Conservation (phyloP, 495 filamentous ascomycete species). For the Xylaria intraflava region DNA sequence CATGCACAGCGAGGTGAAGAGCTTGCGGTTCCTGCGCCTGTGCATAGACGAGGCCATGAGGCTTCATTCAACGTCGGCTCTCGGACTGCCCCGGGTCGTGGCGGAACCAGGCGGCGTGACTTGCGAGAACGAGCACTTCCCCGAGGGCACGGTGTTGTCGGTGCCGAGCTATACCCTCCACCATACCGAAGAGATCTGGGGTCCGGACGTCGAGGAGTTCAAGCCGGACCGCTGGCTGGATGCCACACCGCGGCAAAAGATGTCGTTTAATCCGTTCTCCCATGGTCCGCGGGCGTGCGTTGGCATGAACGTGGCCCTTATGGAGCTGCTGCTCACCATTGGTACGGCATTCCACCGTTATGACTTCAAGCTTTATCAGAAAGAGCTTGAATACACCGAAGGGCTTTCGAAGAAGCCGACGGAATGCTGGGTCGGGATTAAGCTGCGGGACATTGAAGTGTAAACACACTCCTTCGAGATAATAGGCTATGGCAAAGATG, state of each 20-base stretch:
- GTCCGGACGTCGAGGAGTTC: slow-evolving; percentile 66
- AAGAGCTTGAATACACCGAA: slow-evolving; percentile 64
- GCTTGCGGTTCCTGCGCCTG: slow-evolving; percentile 64
- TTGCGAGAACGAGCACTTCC: slow-evolving; percentile 54
- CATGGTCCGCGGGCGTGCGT: slow-evolving; percentile 73
- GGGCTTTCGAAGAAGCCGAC: slow-evolving; percentile 81
- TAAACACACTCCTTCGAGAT: not conserved
- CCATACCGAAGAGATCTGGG: slow-evolving; percentile 73
- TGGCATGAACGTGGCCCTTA: slow-evolving; percentile 78
- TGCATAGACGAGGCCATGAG: slow-evolving; percentile 86
- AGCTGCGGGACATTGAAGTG: slow-evolving; percentile 35
- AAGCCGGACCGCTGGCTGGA: slow-evolving; percentile 65
- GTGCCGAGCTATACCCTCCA: slow-evolving; percentile 84
- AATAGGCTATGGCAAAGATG: not conserved
- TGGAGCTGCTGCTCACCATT: slow-evolving; percentile 75
- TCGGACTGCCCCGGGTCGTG: slow-evolving; percentile 75
- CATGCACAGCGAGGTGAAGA: slow-evolving; percentile 59
- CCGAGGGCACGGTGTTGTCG: slow-evolving; percentile 60
- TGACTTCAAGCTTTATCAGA: slow-evolving; percentile 64
- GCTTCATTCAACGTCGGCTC: slow-evolving; percentile 75
- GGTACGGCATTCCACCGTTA: slow-evolving; percentile 65
- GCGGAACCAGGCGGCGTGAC: slow-evolving; percentile 46
- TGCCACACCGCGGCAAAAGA: slow-evolving; percentile 59
- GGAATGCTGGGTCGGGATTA: slow-evolving; percentile 55
- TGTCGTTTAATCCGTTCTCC: slow-evolving; percentile 72